Evolutionary conservation across 345 rosid species (phyloP).

Genomic region (Microthlaspi erraticum): DNA sequence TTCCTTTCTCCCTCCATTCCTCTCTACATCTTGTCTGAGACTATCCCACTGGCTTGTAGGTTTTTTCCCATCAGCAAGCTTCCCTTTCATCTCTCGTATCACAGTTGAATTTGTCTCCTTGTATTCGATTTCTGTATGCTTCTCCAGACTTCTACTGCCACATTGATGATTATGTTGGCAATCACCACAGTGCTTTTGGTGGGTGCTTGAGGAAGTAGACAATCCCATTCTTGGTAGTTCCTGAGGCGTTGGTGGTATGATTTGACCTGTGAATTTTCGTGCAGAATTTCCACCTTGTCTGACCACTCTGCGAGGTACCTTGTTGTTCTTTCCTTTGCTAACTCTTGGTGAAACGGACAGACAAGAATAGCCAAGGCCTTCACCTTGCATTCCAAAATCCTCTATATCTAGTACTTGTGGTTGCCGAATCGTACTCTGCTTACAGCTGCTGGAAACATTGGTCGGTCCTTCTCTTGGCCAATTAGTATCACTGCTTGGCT

Average conservation of each 20-base stretch:
- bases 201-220: conserved; percentile 37
- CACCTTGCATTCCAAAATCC: conserved; percentile 45
- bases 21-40: conserved; percentile 62
- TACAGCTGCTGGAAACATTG: conserved; percentile 44
- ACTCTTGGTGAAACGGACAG: conserved; percentile 51
- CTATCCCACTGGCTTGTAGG: conserved; percentile 75
- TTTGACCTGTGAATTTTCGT: conserved; percentile 39
- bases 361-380: conserved; percentile 57
- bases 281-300: conserved; percentile 38
- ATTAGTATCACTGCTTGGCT: conserved; percentile 42
- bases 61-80: conserved; percentile 49
- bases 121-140: conserved; percentile 38
- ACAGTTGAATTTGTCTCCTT: conserved; percentile 43
- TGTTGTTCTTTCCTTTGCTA: conserved; percentile 42
- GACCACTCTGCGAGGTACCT: conserved; percentile 29
- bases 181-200: conserved; percentile 38
- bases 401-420: conserved; percentile 48
- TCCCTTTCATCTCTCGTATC: conserved; percentile 57
- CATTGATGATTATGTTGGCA: conserved; percentile 41
- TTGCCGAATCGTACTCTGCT: conserved; percentile 38
- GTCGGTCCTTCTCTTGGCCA: conserved; percentile 29
- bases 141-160: conserved; percentile 31
- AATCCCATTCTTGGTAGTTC: conserved; percentile 31
- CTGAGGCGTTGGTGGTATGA: conserved; percentile 33
- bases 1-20: conserved; percentile 50